Base-by-base conservation (phyloP, 441 rosid genomes). In the Biscutella laevigata region DNA sequence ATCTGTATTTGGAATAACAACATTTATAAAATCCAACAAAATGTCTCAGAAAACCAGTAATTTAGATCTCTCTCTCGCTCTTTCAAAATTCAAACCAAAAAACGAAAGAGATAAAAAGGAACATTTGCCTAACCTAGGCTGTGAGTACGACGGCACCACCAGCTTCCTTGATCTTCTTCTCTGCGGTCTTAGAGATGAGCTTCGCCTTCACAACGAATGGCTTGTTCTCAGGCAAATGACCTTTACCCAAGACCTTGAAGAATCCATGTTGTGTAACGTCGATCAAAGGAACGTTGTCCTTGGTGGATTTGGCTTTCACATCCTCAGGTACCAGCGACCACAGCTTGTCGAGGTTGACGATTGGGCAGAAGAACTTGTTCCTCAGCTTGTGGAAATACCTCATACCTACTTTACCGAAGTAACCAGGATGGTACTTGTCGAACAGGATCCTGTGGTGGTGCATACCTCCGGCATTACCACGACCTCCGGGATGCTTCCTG, bases 381-480 rank as follows among this genome's bases (percentile, higher is more conserved):
- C 86, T 80, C 2, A 86, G 87, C 72, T 81, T 81, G 74, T 86
- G 95, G 72, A 83, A 86, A 56, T 83, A 83, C n/a, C 95, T 77
- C 95, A 86, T 86, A 24, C 92, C 95, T 0, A 86, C 95, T 69
- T 86, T 83, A 0, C 92, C 95, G 61, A 86, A 86, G 63, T 81
- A 86, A 11, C 95, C 91, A 0, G 95, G 95, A 61, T 86, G 95
- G 80, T 83, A 86, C 80, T 83, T 86, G 73, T 86, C 95, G 80
- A 86, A 83, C 22, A 86, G 83, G 74, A 86, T 86, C 40, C 95
- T 63, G 74, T 86, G 95, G 79, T 86, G 91, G 66, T 83, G 95
- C 91, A 83, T 74, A 24, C 91, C 95, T 62, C 95, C 91, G 3
- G 95, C 95, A 51, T 86, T 86, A 39, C 95, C 95, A 0, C 95